Conservation (phyloP, 2,329 filamentous ascomycete species). For the Penicillium capsulatum region DNA sequence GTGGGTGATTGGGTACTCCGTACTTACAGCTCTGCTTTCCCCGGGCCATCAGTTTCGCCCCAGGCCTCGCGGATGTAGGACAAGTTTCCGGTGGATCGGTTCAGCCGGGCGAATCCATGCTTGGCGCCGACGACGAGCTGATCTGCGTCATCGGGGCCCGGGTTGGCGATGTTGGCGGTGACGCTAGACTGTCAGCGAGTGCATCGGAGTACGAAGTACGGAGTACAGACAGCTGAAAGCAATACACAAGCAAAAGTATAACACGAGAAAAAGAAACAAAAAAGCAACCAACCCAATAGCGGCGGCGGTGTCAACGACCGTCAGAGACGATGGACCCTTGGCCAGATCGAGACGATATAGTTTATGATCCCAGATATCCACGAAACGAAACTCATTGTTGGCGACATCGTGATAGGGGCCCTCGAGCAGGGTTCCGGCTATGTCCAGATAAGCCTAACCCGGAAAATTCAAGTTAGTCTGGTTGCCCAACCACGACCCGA, state of each 20-base stretch:
- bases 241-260: conserved; percentile 3
- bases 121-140: conserved; percentile 76
- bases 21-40: conserved; percentile 45
- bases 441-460: conserved; percentile 41
- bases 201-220: not conserved
- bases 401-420: conserved; percentile 39
- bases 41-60: conserved; percentile 47
- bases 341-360: conserved; percentile 67
- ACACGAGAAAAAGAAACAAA: conserved; percentile 1
- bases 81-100: conserved; percentile 57
- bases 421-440: conserved; percentile 39
- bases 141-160: conserved; percentile 48
- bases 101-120: conserved; percentile 72
- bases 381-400: conserved; percentile 41
- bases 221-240: not conserved
- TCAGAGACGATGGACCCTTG: conserved; percentile 58
- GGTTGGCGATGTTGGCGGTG: conserved; percentile 71
- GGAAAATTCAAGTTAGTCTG: conserved; percentile 2
- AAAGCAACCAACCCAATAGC: conserved; percentile 47
- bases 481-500: no score
- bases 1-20: not conserved
- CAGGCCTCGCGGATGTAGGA: conserved; percentile 57
- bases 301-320: conserved; percentile 54
- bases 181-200: conserved; percentile 44
- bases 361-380: conserved; percentile 73